Evolutionary conservation across 257 asterid genomes (phyloP), one percentile per base, ranked within the genome.

Genomic region (Scutellaria barbata): DNA sequence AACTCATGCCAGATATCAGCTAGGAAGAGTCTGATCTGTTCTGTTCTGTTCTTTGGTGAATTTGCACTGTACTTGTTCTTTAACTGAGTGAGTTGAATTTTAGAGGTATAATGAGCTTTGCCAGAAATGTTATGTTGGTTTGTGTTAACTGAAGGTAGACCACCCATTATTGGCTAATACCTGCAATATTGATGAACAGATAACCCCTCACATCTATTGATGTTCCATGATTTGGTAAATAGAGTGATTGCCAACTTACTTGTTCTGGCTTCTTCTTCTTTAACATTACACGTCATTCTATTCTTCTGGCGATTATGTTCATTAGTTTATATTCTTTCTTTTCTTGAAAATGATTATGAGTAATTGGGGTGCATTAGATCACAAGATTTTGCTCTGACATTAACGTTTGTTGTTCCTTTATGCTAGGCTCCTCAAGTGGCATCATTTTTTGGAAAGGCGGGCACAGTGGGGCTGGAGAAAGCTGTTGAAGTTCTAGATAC

Each of bases 401-500:
- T 74, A 64, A 72, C 47, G 54, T 52, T 56, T 11, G 50, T 66
- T 63, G 13, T 60, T 81, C 76, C 42, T 22, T 80, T 78, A 76
- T 82, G 79, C 59, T 79, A 92, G 99, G 89, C 71, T 9, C 91
- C 97, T 81, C 96, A 87, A 66, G 69, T 56, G 72, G 77, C 96
- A 67, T 92, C 99, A 59, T 94, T 95, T 85, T 87, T 95, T 82
- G 99, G 98, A 30, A 95, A 95, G 81, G 99, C 98, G 42, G 95
- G 99, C 54, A 84, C 77, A 63, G 91, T 83, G 18, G 95, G 99
- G 39, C 83, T 92, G 14, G 97, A 95, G 75, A 95, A 89, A 80
- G 98, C 99, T 7, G 99, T 95, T 59, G 98, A 95, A 71, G 98
- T 95, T 76, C 84, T 95, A 50, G 99, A 95, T 81, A 87, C 96